A percentile compares a stretch with the other conserved stretches of the same genome.
Conservation (phyloP, 495 filamentous ascomycete species). For the Neurospora africana region DNA sequence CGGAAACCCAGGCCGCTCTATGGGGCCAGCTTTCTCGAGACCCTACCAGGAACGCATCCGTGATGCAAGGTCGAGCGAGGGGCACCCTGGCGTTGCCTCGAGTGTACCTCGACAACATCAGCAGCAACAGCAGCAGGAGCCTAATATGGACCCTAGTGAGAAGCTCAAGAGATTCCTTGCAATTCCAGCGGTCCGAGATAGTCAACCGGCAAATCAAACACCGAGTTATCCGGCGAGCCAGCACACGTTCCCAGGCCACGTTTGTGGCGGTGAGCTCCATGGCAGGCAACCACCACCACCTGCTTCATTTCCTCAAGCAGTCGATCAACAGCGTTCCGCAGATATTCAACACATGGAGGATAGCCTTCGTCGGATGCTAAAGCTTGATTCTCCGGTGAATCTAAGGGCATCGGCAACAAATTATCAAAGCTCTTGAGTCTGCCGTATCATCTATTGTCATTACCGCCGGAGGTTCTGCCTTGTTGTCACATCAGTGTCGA, state of each 20-base stretch:
- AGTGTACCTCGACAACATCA: background rate
- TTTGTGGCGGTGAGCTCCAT: background rate
- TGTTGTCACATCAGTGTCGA: background rate
- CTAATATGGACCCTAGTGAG: slow-evolving; percentile 15
- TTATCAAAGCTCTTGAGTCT: slow-evolving; percentile 16
- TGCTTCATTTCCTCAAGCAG: background rate
- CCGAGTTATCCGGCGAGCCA: background rate
- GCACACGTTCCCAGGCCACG: background rate
- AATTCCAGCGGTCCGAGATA: slow-evolving; percentile 3
- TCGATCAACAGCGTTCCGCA: slow-evolving; percentile 10
- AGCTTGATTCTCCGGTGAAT: slow-evolving; percentile 25
- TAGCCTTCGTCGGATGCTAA: slow-evolving; percentile 38
- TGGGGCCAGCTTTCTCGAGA: slow-evolving; percentile 56
- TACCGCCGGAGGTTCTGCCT: background rate
- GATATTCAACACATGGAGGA: slow-evolving; percentile 38
- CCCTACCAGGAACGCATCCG: slow-evolving; percentile 58
- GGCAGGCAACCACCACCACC: background rate
- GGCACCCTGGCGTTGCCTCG: slow-evolving; percentile 3
- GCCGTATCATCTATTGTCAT: background rate
- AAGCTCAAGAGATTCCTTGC: slow-evolving; percentile 24
- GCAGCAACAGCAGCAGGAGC: slow-evolving; percentile 6
- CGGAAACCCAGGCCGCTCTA: slow-evolving; percentile 35
- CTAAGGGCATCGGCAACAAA: slow-evolving; percentile 6
- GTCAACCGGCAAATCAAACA: slow-evolving; percentile 1
- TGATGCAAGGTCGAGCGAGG: slow-evolving; percentile 32